Evolutionary conservation across 2,329 filamentous ascomycete species (phyloP), one percentile per base, ranked within the genome.

Genomic region (Phaeosphaeriaceae sp.): DNA sequence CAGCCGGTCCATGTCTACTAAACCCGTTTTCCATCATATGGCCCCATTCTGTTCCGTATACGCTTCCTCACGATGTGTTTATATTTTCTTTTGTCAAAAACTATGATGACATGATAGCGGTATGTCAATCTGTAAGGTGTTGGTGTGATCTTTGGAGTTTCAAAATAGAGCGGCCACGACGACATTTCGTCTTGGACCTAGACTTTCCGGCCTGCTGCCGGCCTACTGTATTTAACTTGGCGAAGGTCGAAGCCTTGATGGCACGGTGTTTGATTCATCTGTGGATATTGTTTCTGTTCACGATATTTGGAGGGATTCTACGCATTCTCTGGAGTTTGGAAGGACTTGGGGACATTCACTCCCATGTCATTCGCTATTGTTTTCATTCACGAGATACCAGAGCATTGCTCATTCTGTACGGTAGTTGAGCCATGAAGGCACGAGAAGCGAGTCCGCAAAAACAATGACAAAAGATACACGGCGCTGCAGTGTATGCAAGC

Each of bases 1-100:
- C 62, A 66, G 24, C 76, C 76, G 57, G 72, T 78, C 22, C 73
- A 73, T 60, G 75, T 76, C 45, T 76, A 76, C 67, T 77, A 75
- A 64, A 48, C 31, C 21, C 22, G 21, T 41, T 42, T 36, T 49
- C 44, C 62, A 68, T 48, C 21, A 51, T 49, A 48, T 20, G 44
- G 27, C 20, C 19, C 17, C 6, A 61, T 58, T 59, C 53, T n/a
- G 54, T 62, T 57, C 54, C 51, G 60, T 56, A 63, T 68, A 68
- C 60, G 65, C 66, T 73, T 75, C 64, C 71, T 62, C 45, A 72
- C 66, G 61, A 74, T 75, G 67, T 75, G 66, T 73, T 71, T 56
- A 66, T 74, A 62, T 68, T 65, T 58, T 63, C 68, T 59, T 58
- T 61, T 58, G 60, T 59, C 48, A 76, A 76, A 77, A 75, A 63